Evolutionary conservation across 371 early-diverging fungal species (phyloP).

Genomic region (Phascolomyces articulosus): DNA sequence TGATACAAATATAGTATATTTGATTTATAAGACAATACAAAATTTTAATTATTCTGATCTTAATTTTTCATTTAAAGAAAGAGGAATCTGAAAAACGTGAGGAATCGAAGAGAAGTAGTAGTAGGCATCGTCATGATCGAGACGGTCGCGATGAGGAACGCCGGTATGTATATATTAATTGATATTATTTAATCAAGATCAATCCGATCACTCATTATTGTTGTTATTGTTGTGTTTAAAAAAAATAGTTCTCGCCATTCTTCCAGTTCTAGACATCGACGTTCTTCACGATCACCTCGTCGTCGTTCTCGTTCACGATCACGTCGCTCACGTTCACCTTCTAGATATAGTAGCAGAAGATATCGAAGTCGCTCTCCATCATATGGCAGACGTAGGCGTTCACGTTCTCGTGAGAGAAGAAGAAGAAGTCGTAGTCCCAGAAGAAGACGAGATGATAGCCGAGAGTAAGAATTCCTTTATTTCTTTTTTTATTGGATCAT

Average conservation of each 20-base stretch:
- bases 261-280: slow-evolving; percentile 30
- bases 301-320: slow-evolving; percentile 48
- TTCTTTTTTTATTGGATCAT: too few relatives aligned
- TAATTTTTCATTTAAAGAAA: too few relatives aligned
- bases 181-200: background rate
- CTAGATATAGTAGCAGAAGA: slow-evolving; percentile 48
- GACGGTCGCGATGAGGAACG: slow-evolving; percentile 3
- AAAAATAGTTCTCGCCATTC: slow-evolving; percentile 10
- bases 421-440: slow-evolving; percentile 44
- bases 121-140: slow-evolving; percentile 10
- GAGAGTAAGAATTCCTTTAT: slow-evolving; percentile 14
- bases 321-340: slow-evolving; percentile 53
- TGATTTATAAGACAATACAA: too few relatives aligned
- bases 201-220: too few relatives aligned
- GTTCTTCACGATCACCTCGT: slow-evolving; percentile 44
- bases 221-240: too few relatives aligned
- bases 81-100: background rate
- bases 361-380: slow-evolving; percentile 38
- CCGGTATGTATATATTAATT: background rate
- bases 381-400: slow-evolving; percentile 28
- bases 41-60: too few relatives aligned
- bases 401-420: slow-evolving; percentile 44
- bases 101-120: slow-evolving; percentile 5
- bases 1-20: too few relatives aligned
- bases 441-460: slow-evolving; percentile 38